Percentiles rank a stretch among this genome's conserved stretches.
Evolutionary conservation across 305 asterid genomes (phyloP).

Genomic region (Ilex paraguariensis): DNA sequence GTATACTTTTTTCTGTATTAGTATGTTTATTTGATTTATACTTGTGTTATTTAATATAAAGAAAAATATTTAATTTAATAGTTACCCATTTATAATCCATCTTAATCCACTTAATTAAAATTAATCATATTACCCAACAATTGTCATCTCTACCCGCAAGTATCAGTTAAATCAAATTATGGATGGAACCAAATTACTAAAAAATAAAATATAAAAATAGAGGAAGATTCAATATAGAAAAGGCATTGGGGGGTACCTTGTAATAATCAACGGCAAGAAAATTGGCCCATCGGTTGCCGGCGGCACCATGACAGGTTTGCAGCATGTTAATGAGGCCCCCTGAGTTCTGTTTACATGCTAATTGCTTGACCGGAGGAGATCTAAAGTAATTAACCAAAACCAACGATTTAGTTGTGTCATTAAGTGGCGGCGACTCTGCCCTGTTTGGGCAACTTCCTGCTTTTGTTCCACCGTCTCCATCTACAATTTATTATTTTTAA

Average conservation of each 20-base stretch:
- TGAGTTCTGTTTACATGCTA: slow-evolving; percentile 64
- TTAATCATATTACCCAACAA: no score
- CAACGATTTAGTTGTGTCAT: slow-evolving; percentile 61
- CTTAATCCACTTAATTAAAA: no score
- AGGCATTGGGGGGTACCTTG: slow-evolving; percentile 33
- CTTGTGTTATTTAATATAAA: no score
- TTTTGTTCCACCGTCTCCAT: slow-evolving; percentile 84
- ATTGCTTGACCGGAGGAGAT: slow-evolving; percentile 43
- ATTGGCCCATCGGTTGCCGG: slow-evolving; percentile 78
- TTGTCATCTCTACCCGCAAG: no score
- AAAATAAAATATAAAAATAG: background rate
- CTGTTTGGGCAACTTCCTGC: slow-evolving; percentile 59
- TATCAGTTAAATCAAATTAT: no score
- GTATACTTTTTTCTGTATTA: no score
- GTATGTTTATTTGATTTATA: no score
- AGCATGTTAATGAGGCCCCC: slow-evolving; percentile 43
- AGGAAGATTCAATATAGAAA: background rate
- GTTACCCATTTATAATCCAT: no score
- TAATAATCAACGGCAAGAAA: slow-evolving; percentile 78
- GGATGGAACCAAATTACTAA: no score
- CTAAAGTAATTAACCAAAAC: slow-evolving; percentile 62
- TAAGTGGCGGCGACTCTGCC: slow-evolving; percentile 57
- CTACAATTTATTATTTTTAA: slow-evolving; percentile 21
- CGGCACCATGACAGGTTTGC: slow-evolving; percentile 47
- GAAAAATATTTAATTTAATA: no score